Percentiles rank a stretch among this genome's conserved stretches.
These are phyloP conservation scores for Tetradesmus lagerheimii DNA, from an alignment of 139 green algal species.

Conservation along the genomic window DNA sequence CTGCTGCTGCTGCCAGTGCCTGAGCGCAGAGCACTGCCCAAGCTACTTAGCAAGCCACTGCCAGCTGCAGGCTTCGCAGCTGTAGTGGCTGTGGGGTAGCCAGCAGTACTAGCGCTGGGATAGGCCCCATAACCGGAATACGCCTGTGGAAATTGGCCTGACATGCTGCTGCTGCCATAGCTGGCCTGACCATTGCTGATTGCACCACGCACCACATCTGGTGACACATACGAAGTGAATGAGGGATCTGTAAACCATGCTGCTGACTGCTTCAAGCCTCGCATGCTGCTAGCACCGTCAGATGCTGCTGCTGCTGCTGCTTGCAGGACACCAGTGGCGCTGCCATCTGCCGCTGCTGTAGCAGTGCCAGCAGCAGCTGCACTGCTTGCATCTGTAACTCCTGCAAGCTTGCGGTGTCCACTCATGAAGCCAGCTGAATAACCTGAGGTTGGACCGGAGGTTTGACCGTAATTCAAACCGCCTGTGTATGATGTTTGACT, in stretches of 20 bases:
- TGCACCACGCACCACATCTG: background rate
- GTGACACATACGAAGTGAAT: background rate
- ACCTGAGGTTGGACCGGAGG: too few species aligned
- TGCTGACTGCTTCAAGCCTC: background rate
- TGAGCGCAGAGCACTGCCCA: background rate
- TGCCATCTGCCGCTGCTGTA: background rate
- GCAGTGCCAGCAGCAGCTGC: background rate
- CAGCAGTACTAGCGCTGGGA: background rate
- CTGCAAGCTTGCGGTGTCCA: background rate
- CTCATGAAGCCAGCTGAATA: background rate
- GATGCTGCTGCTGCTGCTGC: background rate
- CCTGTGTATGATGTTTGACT: background rate
- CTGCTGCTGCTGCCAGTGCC: conserved; percentile 4
- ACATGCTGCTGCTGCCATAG: background rate
- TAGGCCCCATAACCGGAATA: too few species aligned
- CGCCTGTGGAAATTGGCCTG: background rate
- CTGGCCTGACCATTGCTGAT: background rate
- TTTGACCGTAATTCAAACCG: background rate
- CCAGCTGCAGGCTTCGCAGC: background rate
- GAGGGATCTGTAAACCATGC: background rate
- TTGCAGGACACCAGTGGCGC: background rate
- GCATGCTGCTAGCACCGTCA: background rate
- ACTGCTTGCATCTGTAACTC: background rate
- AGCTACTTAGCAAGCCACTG: background rate
- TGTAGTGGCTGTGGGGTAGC: background rate